Base-by-base conservation (phyloP, 2,329 filamentous ascomycete genomes). In the Scedosporium dehoogii region DNA sequence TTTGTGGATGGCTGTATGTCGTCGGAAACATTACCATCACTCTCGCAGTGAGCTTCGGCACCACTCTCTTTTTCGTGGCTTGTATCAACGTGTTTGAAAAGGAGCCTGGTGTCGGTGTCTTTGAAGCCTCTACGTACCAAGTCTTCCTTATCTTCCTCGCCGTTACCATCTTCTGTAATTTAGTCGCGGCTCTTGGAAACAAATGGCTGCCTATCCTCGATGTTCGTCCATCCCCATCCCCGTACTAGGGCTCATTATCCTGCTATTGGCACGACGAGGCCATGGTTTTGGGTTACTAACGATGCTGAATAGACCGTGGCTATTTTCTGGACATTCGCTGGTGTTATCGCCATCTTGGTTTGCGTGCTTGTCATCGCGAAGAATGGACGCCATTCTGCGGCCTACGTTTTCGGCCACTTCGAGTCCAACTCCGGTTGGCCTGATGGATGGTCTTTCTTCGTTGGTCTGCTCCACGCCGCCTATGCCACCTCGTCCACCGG, bases 21-120 rank as follows among this genome's bases (percentile, higher is more conserved):
- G 85, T 91, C 60, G 90, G 90, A 63, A 92, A 92, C 75, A 87
- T 91, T 72, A 91, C 87, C 67, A 92, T 92, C 67, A 91, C 89
- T 0, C 78, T 91, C n/a, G 83, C 88, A n/a, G 88, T 91, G 70
- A 90, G 90, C 76, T 92, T 91, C 68, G 89, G 88, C 6, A 91
- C 89, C 3, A 88, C 86, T 0, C 83, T 91, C 66, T 81, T 85
- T 71, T 73, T 83, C 63, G 77, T 83, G 62, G 79, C 76, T 14
- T 83, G 80, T 69, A 70, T 85, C 72, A 82, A 84, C 63, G 79
- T 85, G 42, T 85, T 84, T 63, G 75, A 81, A 62, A 72, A 73
- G 2, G 71, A 74, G 42, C 72, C 74, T 5, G 80, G 77, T 53
- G 71, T 73, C 10, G 74, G 71, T 10, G 70, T 84, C 63, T 74